A percentile compares a stretch with the other conserved stretches of the same genome.
These are phyloP conservation scores for Cyanodermella asteris DNA, from an alignment of 2,329 filamentous ascomycete genomes.

Conservation along the genomic window DNA sequence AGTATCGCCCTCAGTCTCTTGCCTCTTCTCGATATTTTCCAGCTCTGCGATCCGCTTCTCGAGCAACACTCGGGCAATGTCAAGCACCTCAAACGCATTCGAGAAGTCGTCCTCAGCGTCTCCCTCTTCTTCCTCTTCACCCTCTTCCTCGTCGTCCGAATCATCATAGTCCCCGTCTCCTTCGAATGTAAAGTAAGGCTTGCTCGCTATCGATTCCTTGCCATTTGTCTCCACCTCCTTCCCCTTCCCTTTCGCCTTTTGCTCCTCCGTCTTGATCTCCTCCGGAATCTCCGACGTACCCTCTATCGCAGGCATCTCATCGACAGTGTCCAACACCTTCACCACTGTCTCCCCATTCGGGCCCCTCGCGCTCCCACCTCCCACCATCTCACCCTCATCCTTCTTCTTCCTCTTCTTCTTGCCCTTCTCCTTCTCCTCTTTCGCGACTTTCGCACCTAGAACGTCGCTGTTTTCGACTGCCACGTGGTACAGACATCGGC, in stretches of 20 bases:
- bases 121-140: slow-evolving; percentile 24
- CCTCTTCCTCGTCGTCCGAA: slow-evolving; percentile 50
- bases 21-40: slow-evolving; percentile 19
- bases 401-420: slow-evolving; percentile 21
- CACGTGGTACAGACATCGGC: slow-evolving; percentile 79
- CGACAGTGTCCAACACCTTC: slow-evolving; percentile 15
- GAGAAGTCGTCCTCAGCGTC: slow-evolving; percentile 43
- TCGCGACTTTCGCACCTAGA: slow-evolving; percentile 56
- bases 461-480: slow-evolving; percentile 90
- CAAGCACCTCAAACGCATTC: slow-evolving; percentile 41
- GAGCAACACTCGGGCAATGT: slow-evolving; percentile 38
- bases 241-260: slow-evolving; percentile 7
- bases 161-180: slow-evolving; percentile 88
- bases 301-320: slow-evolving; percentile 10
- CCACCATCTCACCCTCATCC: slow-evolving; percentile 11
- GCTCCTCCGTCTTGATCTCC: slow-evolving; percentile 4
- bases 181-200: slow-evolving; percentile 73
- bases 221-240: slow-evolving; percentile 10
- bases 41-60: slow-evolving; percentile 30
- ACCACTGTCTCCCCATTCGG: slow-evolving; percentile 16
- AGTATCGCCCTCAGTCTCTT: no score
- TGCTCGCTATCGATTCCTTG: slow-evolving; percentile 31
- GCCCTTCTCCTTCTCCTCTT: slow-evolving; percentile 33
- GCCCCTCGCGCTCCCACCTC: slow-evolving; percentile 7
- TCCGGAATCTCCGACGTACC: background rate